Evolutionary conservation across 2,329 filamentous ascomycete species (phyloP).

Genomic region (Scorias spongiosa): DNA sequence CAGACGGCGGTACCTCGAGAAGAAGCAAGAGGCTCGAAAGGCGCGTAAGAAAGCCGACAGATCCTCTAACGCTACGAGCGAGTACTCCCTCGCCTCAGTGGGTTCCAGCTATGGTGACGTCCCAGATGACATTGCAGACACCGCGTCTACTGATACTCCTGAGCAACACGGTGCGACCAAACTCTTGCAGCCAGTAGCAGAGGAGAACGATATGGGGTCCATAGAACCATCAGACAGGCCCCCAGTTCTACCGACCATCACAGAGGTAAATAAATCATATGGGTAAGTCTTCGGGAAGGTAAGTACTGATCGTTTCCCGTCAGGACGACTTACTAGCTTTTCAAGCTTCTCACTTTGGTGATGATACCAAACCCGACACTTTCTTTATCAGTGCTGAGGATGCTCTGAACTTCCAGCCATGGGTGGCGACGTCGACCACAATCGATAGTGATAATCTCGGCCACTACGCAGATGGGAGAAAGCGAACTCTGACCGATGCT

Average conservation of each 20-base stretch:
- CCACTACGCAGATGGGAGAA: constrained; percentile 73
- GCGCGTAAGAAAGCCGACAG: not conserved
- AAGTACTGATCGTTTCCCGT: constrained; percentile 16
- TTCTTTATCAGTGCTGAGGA: constrained; percentile 17
- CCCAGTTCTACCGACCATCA: not conserved
- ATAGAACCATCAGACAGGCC: too few relatives aligned
- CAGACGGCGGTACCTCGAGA: not conserved
- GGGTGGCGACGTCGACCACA: constrained; percentile 15
- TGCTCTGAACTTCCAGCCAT: constrained; percentile 11
- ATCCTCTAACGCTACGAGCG: not conserved
- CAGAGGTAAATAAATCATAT: constrained; percentile 1
- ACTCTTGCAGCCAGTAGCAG: too few relatives aligned
- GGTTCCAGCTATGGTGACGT: not conserved
- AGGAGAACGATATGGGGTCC: too few relatives aligned
- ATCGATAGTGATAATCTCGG: constrained; percentile 56
- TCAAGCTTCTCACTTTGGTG: constrained; percentile 28
- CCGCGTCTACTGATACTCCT: too few relatives aligned
- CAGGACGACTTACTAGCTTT: constrained; percentile 31
- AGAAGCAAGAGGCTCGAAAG: not conserved
- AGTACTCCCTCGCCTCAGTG: not conserved
- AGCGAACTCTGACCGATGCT: constrained; percentile 79
- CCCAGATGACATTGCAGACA: too few relatives aligned
- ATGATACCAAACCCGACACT: constrained; percentile 20
- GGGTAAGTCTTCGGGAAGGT: constrained; percentile 6
- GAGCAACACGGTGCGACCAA: too few relatives aligned